These are phyloP conservation scores for Panicum virgatum DNA, from an alignment of 202 grass and related monocot genomes.

Conservation along the genomic window DNA sequence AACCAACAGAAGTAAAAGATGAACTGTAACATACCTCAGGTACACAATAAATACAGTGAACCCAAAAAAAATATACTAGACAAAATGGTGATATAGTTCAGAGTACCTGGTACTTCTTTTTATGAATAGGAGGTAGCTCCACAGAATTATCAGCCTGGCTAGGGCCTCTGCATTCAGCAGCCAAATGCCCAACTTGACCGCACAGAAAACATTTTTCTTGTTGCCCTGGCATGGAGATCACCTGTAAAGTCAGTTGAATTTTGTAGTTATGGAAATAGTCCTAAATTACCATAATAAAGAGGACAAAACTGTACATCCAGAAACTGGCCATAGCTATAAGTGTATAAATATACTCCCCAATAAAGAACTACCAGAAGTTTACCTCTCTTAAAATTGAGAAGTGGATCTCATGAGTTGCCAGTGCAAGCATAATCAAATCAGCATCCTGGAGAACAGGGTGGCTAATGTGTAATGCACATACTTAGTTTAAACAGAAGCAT, in stretches of 20 bases:
- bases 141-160: slow-evolving; percentile 52
- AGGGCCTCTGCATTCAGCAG: slow-evolving; percentile 87
- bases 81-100: slow-evolving; percentile 27
- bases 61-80: neutral
- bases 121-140: slow-evolving; percentile 88
- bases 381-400: slow-evolving; percentile 99
- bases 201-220: slow-evolving; percentile 97
- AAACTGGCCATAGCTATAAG: slow-evolving; percentile 1
- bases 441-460: slow-evolving; percentile 67
- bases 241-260: slow-evolving; percentile 82
- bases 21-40: slow-evolving; percentile 6
- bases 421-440: slow-evolving; percentile 98
- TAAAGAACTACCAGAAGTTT: slow-evolving; percentile 28
- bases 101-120: slow-evolving; percentile 98
- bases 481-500: neutral
- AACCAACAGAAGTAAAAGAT: slow-evolving; percentile 34
- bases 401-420: slow-evolving; percentile 92
- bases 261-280: slow-evolving; percentile 45
- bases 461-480: slow-evolving; percentile 21
- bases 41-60: neutral
- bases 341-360: slow-evolving; percentile 18
- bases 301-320: neutral
- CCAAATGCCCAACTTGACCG: slow-evolving; percentile 87
- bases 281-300: slow-evolving; percentile 42
- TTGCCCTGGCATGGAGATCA: slow-evolving; percentile 91